Percentiles rank a stretch among this genome's conserved stretches.
Conservation (phyloP, 192 early-diverging fungal genomes). For the Entomortierella parvispora region DNA sequence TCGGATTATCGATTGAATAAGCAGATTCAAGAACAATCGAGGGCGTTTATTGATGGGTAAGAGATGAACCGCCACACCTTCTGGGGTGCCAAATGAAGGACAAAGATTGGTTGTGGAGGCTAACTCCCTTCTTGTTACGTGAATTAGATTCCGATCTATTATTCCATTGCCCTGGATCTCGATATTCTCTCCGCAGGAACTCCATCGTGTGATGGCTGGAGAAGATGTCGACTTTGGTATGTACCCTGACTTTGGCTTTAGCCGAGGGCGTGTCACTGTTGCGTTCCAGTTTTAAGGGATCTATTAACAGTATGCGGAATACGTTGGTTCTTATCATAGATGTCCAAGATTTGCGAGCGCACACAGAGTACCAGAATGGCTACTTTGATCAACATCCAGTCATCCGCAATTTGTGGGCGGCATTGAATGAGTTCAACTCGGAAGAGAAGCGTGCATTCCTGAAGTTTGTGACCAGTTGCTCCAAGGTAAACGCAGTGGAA, state of each 20-base stretch:
- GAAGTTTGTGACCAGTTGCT: slow-evolving; percentile 82
- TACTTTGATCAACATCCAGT: slow-evolving; percentile 79
- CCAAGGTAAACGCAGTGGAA: slow-evolving; percentile 58
- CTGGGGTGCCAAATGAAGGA: no score
- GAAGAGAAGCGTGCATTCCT: slow-evolving; percentile 73
- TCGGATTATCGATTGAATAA: slow-evolving; percentile 83
- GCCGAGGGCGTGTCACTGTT: no score
- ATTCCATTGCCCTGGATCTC: slow-evolving; percentile 83
- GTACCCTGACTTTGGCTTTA: neutral
- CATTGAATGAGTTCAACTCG: slow-evolving; percentile 66
- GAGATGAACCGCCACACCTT: slow-evolving; percentile 55
- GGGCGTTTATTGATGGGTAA: slow-evolving; percentile 79
- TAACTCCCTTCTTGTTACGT: neutral
- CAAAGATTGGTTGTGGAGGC: no score
- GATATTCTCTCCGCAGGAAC: slow-evolving; percentile 89
- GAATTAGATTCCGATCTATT: slow-evolving; percentile 63
- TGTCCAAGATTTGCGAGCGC: slow-evolving; percentile 65
- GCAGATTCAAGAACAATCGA: slow-evolving; percentile 70
- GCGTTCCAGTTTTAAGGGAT: no score
- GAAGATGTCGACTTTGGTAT: slow-evolving; percentile 71
- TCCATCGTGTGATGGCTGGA: slow-evolving; percentile 76
- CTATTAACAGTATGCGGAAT: slow-evolving; percentile 28
- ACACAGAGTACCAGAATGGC: slow-evolving; percentile 75
- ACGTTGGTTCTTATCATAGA: slow-evolving; percentile 56
- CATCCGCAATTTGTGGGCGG: slow-evolving; percentile 74